phyloP scores from a whole-genome alignment of 2,329 filamentous ascomycete species.

The Claviceps pusilla region DNA sequence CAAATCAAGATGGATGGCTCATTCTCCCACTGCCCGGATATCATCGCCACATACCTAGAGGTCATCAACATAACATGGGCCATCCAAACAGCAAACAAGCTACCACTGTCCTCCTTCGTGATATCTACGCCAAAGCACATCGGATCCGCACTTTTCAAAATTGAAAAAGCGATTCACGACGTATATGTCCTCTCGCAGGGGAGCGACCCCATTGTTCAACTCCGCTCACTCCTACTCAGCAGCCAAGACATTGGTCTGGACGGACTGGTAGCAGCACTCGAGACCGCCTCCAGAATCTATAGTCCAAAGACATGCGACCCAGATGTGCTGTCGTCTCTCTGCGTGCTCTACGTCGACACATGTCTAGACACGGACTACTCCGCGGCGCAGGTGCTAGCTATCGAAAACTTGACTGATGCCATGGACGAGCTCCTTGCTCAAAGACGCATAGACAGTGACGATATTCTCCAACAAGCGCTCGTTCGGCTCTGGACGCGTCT shows the following conservation, averaged over 20 bases:
- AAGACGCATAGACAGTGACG: slow-evolving; percentile 9
- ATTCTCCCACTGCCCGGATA: slow-evolving; percentile 22
- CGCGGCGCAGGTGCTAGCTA: slow-evolving; percentile 31
- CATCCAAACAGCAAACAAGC: slow-evolving; percentile 12
- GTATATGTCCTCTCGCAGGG: slow-evolving; percentile 20
- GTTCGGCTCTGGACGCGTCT: slow-evolving; percentile 26
- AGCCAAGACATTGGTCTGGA: slow-evolving; percentile 16
- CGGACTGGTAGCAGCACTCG: slow-evolving; percentile 23
- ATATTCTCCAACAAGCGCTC: slow-evolving; percentile 21
- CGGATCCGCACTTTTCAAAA: slow-evolving; percentile 25
- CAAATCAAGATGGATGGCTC: slow-evolving; percentile 12
- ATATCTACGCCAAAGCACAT: slow-evolving; percentile 7
- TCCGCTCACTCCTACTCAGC: slow-evolving; percentile 15
- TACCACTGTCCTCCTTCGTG: slow-evolving; percentile 10
- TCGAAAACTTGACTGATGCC: slow-evolving; percentile 31
- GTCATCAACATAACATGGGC: slow-evolving; percentile 27
- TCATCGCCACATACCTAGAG: slow-evolving; percentile 31
- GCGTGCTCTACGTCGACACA: slow-evolving; percentile 27
- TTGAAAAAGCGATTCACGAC: slow-evolving; percentile 21
- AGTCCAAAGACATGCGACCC: slow-evolving; percentile 13
- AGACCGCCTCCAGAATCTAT: slow-evolving; percentile 18
- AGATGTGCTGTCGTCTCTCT: slow-evolving; percentile 19
- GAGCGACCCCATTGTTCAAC: slow-evolving; percentile 9
- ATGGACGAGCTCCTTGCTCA: slow-evolving; percentile 26
- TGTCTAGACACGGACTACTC: slow-evolving; percentile 23